Percentiles rank a stretch among this genome's conserved stretches.
Conservation (phyloP, 208 protist genomes). For the Leptomonas pyrrhocoris region DNA sequence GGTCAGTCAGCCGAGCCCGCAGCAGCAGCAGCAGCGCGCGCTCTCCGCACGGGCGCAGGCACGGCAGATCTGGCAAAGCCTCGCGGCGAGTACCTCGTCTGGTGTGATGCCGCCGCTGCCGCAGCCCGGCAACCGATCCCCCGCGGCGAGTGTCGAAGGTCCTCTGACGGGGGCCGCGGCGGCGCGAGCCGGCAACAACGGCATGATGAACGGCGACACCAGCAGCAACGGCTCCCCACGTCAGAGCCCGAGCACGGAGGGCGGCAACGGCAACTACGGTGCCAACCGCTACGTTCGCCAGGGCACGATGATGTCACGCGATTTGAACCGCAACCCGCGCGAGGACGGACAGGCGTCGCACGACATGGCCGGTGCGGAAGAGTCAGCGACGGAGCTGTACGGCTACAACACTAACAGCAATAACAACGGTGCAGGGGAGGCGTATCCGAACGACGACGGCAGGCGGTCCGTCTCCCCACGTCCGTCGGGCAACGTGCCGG, state of each 20-base stretch:
- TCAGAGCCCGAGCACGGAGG: background rate
- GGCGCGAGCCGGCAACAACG: background rate
- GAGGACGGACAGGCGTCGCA: constrained; percentile 36
- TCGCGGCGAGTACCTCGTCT: constrained; percentile 4
- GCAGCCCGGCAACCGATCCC: background rate
- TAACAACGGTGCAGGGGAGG: background rate
- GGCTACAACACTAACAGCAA: constrained; percentile 5
- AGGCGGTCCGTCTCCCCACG: background rate
- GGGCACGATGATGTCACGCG: constrained; percentile 26
- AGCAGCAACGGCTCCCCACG: background rate
- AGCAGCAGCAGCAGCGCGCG: constrained; percentile 19
- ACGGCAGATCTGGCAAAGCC: constrained; percentile 22
- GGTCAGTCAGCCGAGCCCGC: background rate
- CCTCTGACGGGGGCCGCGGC: constrained; percentile 1
- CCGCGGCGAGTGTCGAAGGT: constrained; percentile 14
- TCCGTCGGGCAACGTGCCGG: background rate
- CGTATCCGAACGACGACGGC: background rate
- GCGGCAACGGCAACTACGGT: constrained; percentile 5
- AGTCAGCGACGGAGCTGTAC: no score
- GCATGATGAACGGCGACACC: background rate
- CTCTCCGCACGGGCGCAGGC: constrained; percentile 20
- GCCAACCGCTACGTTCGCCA: constrained; percentile 17
- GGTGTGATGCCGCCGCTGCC: constrained; percentile 6
- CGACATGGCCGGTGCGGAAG: constrained; percentile 8
- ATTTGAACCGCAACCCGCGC: constrained; percentile 33